Evolutionary conservation across 2,329 filamentous ascomycete species (phyloP).

Genomic region (Metarhizium brunneum): DNA sequence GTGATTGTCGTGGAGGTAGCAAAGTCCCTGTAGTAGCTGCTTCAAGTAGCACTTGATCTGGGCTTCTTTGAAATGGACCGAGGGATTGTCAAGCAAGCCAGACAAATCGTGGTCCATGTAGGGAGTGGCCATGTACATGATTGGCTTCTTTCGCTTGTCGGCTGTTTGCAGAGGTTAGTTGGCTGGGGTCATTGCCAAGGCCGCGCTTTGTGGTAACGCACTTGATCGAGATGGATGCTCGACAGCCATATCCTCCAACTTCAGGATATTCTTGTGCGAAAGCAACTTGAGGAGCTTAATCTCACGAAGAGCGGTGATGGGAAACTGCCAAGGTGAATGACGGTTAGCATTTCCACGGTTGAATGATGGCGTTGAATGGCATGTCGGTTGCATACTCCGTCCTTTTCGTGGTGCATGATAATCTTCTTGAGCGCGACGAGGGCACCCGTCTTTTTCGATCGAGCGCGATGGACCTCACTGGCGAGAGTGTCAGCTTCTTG

Average conservation of each 20-base stretch:
- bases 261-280: conserved; percentile 81
- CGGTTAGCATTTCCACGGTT: conserved; percentile 1
- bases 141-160: conserved; percentile 71
- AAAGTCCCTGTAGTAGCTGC: conserved; percentile 80
- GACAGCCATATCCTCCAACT: conserved; percentile 91
- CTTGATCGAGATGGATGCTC: conserved; percentile 60
- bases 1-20: conserved; percentile 80
- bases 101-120: conserved; percentile 99
- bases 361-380: background rate
- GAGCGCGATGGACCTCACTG: conserved; percentile 85
- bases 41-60: conserved; percentile 98
- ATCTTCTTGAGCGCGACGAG: conserved; percentile 95
- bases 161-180: conserved; percentile 28
- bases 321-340: conserved; percentile 50
- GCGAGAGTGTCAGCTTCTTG: background rate
- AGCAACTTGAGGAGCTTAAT: conserved; percentile 95
- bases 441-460: conserved; percentile 62
- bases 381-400: conserved; percentile 53
- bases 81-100: conserved; percentile 88
- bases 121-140: conserved; percentile 97
- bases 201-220: conserved; percentile 22
- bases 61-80: conserved; percentile 74
- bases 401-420: conserved; percentile 98
- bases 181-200: background rate
- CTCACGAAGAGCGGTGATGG: conserved; percentile 94